phyloP scores from a whole-genome alignment of 139 green algal genomes.

The Micractinium sp. region DNA sequence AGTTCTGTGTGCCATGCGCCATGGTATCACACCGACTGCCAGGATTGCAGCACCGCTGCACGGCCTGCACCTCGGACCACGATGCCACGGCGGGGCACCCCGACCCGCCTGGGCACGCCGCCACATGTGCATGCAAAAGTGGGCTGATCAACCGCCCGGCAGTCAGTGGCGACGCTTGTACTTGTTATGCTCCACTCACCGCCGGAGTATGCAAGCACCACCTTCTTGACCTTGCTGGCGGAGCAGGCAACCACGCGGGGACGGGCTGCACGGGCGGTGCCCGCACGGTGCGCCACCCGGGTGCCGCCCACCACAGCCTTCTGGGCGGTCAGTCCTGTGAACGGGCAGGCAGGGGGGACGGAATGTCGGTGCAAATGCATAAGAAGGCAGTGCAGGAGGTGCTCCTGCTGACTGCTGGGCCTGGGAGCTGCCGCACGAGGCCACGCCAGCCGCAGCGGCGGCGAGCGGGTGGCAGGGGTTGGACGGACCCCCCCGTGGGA shows the following conservation, averaged over 20 bases:
- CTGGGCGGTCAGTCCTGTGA: slow-evolving; percentile 4
- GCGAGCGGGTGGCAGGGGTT: background rate
- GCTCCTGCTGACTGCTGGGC: no score
- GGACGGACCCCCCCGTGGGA: background rate
- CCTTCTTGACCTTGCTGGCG: slow-evolving; percentile 74
- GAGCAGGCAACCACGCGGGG: background rate
- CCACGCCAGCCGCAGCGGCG: background rate
- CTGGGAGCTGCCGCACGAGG: background rate
- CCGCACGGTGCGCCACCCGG: background rate
- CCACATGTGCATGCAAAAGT: background rate
- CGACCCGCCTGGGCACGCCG: no score
- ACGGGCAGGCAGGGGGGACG: background rate
- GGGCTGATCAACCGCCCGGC: no score
- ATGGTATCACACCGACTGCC: no score
- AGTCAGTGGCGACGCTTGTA: background rate
- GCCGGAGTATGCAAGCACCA: slow-evolving; percentile 5
- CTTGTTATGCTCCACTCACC: background rate
- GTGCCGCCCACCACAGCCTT: slow-evolving; percentile 21
- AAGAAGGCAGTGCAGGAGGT: no score
- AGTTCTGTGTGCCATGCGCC: no score
- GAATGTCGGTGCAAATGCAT: no score
- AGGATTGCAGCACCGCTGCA: no score
- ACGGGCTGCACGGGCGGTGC: background rate
- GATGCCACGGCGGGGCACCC: no score
- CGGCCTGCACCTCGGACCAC: no score